phyloP scores from a whole-genome alignment of 768 basidiomycete species.

The Suillus subalutaceus region DNA sequence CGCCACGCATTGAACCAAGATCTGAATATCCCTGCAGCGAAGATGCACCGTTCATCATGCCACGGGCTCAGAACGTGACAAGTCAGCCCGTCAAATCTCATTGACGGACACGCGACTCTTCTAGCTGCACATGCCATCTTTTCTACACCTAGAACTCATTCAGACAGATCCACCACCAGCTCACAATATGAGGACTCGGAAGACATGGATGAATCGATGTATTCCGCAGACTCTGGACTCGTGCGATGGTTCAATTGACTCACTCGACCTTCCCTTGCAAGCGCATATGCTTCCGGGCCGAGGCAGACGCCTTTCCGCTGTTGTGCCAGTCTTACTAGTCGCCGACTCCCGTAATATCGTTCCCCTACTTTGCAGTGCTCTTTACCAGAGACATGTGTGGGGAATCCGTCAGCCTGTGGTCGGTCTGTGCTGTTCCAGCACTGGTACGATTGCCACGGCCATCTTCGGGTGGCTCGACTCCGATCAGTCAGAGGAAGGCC shows the following conservation, averaged over 20 bases:
- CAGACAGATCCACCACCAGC: not conserved
- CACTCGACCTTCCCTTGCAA: not conserved
- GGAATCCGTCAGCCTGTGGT: slow-evolving; percentile 10
- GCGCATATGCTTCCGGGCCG: not conserved
- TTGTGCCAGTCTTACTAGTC: slow-evolving; percentile 9
- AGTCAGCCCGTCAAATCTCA: not conserved
- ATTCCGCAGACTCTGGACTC: not conserved
- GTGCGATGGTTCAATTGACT: not conserved
- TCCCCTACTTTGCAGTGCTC: slow-evolving; percentile 4
- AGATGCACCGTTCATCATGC: not conserved
- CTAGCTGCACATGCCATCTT: not conserved
- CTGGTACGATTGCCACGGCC: not conserved
- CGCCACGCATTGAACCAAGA: not conserved
- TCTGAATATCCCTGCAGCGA: not conserved
- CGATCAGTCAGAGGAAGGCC: too few relatives aligned
- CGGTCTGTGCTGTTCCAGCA: slow-evolving; percentile 2
- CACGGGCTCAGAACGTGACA: not conserved
- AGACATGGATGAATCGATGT: not conserved
- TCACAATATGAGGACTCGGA: too few relatives aligned
- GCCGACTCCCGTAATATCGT: slow-evolving; percentile 8
- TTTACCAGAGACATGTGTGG: slow-evolving; percentile 13
- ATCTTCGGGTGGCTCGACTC: not conserved
- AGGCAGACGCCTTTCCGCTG: not conserved
- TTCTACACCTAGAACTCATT: not conserved
- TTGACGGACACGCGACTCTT: not conserved